phyloP scores from a whole-genome alignment of 2,329 filamentous ascomycete species.

The Xylariaceae sp. region DNA sequence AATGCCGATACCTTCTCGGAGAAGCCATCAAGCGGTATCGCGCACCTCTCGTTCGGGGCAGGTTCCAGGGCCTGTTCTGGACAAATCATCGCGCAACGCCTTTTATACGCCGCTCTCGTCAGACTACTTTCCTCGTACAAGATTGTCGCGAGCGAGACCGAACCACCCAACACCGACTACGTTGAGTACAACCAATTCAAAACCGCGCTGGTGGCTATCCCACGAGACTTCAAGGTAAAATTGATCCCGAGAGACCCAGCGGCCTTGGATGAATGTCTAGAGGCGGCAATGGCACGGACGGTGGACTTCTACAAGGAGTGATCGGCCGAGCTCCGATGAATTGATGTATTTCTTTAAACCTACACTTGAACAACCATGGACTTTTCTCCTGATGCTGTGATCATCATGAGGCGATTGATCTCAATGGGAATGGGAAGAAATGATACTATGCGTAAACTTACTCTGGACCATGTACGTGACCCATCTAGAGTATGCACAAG shows the following conservation, averaged over 20 bases:
- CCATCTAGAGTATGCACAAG: too few species aligned
- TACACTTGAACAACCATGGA: too few species aligned
- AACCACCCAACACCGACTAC: constrained; percentile 57
- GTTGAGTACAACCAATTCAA: constrained; percentile 60
- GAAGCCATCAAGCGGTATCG: constrained; percentile 23
- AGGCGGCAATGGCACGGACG: constrained; percentile 39
- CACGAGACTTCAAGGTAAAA: constrained; percentile 52
- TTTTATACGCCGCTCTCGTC: constrained; percentile 46
- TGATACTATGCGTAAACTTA: too few species aligned
- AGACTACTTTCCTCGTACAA: constrained; percentile 45
- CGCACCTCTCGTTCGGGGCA: constrained; percentile 48
- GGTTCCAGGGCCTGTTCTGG: constrained; percentile 48
- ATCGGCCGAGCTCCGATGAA: too few species aligned
- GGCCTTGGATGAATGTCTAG: constrained; percentile 35
- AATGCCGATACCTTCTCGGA: constrained; percentile 23
- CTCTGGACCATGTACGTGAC: too few species aligned
- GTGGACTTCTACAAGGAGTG: constrained; percentile 43
- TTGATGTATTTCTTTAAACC: too few species aligned
- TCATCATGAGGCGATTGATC: too few species aligned
- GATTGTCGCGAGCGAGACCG: constrained; percentile 41
- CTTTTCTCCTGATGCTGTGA: too few species aligned
- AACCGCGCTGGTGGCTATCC: constrained; percentile 55
- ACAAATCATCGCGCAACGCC: constrained; percentile 44
- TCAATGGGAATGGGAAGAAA: too few species aligned
- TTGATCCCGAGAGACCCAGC: constrained; percentile 46